Evolutionary conservation across 1,284 basidiomycete genomes (phyloP), one percentile per base, ranked within the genome.

Genomic region (Crucibulum parvulum): DNA sequence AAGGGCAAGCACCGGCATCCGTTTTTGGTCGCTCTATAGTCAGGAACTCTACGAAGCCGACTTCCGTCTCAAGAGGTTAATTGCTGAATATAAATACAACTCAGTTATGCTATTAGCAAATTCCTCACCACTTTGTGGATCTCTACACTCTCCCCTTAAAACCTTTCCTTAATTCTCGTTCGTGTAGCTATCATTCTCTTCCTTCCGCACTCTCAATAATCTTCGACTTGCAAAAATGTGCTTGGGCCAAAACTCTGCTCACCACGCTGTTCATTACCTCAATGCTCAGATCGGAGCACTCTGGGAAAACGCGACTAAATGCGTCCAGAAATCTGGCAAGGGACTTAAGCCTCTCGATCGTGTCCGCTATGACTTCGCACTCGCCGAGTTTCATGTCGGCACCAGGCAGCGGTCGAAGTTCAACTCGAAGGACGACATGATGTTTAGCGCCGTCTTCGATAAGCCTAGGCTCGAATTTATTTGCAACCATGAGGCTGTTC

Each of bases 401-500:
- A 39, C 46, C 31, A 58, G 55, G 48, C 53, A 56, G 6, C 46
- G 55, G 13, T 36, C 51, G 18, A 54, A 41, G 34, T n/a, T 46
- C 37, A 55, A 41, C 45, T 4, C 13, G 39, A 56, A 55, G 38
- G 57, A 65, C 31, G 51, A 56, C 24, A 38, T 65, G 41, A 53
- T 63, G 16, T 65, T 65, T 59, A 41, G 51, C 39, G 64, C 53
- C 16, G 36, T 52, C 47, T 65, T 65, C 38, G 37, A 46, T 38
- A 43, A 63, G 51, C 64, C 64, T 24, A 58, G 50, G 37, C 53
- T 65, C n/a, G 62, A 65, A 54, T 59, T 65, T 53, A 61, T 63
- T 54, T 65, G 63, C 48, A 65, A 65, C 54, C 63, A 65, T 51
- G 63, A 65, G 43, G 56, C 51, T 15, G 56, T 54, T 38, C 61